Evolutionary conservation across 257 asterid genomes (phyloP).

Genomic region (Nicotiana undulata): DNA sequence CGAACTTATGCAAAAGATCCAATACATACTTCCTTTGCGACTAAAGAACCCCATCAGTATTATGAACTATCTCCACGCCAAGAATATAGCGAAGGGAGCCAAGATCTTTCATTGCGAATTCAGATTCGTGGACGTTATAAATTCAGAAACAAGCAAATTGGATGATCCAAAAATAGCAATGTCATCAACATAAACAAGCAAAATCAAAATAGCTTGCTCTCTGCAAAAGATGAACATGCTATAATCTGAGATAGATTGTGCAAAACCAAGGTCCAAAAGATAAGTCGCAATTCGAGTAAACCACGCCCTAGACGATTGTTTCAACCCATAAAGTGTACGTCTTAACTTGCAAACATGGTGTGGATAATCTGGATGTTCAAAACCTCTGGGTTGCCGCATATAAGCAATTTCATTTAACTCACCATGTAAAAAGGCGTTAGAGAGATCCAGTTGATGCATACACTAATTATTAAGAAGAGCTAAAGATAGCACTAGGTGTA

Average conservation of each 20-base stretch:
- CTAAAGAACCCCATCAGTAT: not conserved
- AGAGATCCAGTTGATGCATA: not conserved
- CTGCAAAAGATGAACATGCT: not conserved
- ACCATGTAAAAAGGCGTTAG: not conserved
- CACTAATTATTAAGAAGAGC: not conserved
- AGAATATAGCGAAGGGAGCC: not conserved
- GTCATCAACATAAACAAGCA: not conserved
- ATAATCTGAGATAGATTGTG: not conserved
- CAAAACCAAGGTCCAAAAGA: not conserved
- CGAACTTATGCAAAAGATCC: not conserved
- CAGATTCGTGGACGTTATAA: not conserved
- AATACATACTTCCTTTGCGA: not conserved
- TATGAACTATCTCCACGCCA: not conserved
- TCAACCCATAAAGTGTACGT: not conserved
- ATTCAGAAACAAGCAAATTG: not conserved
- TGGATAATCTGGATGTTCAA: not conserved
- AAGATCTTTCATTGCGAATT: not conserved
- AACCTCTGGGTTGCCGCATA: too few relatives aligned
- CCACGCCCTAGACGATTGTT: not conserved
- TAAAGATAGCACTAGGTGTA: not conserved
- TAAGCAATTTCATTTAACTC: not conserved
- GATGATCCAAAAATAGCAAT: not conserved
- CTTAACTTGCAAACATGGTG: not conserved
- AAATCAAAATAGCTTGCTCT: not conserved
- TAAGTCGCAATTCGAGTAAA: not conserved